Evolutionary conservation across 2,329 filamentous ascomycete species (phyloP).

Genomic region (Pseudovirgaria hyperparasitica): DNA sequence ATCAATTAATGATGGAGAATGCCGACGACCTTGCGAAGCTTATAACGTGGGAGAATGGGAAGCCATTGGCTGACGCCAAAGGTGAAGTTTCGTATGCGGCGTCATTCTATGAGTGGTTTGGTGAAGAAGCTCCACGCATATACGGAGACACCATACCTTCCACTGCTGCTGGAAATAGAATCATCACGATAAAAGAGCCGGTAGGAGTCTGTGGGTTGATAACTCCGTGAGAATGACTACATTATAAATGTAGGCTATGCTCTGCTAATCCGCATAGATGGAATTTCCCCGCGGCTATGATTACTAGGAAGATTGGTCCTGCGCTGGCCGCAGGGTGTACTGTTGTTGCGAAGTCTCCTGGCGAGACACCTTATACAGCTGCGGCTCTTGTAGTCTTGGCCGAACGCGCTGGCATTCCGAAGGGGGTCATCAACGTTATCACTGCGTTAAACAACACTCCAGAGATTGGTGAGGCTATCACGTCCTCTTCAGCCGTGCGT

Average conservation of each 20-base stretch:
- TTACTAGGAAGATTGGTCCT: conserved; percentile 40
- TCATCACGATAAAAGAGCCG: conserved; percentile 70
- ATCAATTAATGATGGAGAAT: conserved; percentile 67
- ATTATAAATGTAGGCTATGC: background rate
- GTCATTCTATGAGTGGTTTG: conserved; percentile 15
- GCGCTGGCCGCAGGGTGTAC: conserved; percentile 91
- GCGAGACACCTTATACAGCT: conserved; percentile 84
- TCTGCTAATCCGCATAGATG: conserved; percentile 34
- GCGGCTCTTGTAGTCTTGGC: conserved; percentile 80
- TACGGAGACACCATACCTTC: conserved; percentile 62
- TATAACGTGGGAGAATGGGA: conserved; percentile 85
- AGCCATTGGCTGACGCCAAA: conserved; percentile 47
- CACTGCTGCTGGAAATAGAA: conserved; percentile 56
- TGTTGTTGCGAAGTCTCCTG: conserved; percentile 80
- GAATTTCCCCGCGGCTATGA: conserved; percentile 57
- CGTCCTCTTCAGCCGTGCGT: conserved; percentile 61
- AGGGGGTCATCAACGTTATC: conserved; percentile 82
- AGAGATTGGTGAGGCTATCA: conserved; percentile 64
- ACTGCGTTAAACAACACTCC: conserved; percentile 69
- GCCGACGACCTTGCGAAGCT: conserved; percentile 68
- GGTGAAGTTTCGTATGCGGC: conserved; percentile 13
- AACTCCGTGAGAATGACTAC: conserved; percentile 43
- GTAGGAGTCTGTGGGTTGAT: conserved; percentile 75
- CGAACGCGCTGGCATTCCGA: conserved; percentile 75
- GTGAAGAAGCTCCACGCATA: conserved; percentile 12